Base-by-base conservation (phyloP, 306 rosid species). In the Sophora flavescens region DNA sequence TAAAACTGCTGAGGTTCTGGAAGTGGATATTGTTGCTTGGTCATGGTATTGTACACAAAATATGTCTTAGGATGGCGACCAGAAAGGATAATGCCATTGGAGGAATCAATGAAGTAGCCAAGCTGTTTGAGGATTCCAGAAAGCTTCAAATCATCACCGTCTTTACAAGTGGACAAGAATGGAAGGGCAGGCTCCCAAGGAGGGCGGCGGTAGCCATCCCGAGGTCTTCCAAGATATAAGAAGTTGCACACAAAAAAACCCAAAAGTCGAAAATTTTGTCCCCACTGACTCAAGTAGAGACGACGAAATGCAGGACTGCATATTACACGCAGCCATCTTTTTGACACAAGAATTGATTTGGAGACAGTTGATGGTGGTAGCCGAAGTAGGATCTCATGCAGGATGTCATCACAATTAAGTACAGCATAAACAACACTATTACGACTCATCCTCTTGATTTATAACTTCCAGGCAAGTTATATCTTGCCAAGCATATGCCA, bases 1-100 rank as follows among this genome's bases (percentile, higher is more conserved):
- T 88, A 92, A 83, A 75, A 89, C 56, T 81, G 92, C 77, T 78
- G 82, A 79, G 97, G 97, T 69, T 85, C 84, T 63, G 96, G 96
- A 47, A 92, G 90, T 22, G 77, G 74, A 70, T 42, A 45, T 17
- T 36, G 64, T 48, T 84, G 79, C 88, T 86, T 92, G 73, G 82
- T 85, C 78, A 82, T 38, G 2, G 87, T 76, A 77, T 84, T 75
- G 84, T 92, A 92, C 63, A 90, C 90, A 72, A 76, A 77, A 76
- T 85, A 92, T 12, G 77, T 84, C 84, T 78, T 87, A 1, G 96
- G 97, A 60, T 88, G 97, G 53, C 87, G 75, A 44, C 96, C 97
- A 68, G 88, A 88, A 62, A 92, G 91, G 74, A 92, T 85, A 64
- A 88, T 79, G 50, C 90, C 93, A 38, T 88, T 80, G 75, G 87